Evolutionary conservation across 2,329 filamentous ascomycete genomes (phyloP).

Genomic region (Aurifilum marmelostoma): DNA sequence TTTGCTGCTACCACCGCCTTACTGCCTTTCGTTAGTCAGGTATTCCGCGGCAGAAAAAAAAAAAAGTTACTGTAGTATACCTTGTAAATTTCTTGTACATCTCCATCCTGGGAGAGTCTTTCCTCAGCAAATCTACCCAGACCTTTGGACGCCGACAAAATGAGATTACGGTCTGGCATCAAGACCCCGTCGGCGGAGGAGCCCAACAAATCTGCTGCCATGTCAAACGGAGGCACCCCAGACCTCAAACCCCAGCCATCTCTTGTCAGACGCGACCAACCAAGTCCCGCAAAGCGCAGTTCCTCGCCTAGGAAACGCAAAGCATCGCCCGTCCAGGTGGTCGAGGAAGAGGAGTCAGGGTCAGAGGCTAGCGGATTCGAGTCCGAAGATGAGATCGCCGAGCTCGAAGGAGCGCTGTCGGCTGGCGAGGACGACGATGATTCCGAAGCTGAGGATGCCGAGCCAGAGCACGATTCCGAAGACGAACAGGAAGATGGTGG

Average conservation of each 20-base stretch:
- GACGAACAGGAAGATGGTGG: constrained; percentile 49
- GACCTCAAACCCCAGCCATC: constrained; percentile 19
- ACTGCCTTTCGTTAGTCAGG: constrained; percentile 10
- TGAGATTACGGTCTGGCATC: constrained; percentile 29
- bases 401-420: constrained; percentile 60
- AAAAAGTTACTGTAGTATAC: constrained; percentile 1
- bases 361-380: constrained; percentile 47
- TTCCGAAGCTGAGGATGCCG: constrained; percentile 41
- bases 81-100: not conserved
- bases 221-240: constrained; percentile 1
- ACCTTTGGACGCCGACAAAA: constrained; percentile 19
- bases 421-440: constrained; percentile 57
- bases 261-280: constrained; percentile 13
- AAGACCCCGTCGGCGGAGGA: constrained; percentile 29
- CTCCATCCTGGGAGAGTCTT: not conserved
- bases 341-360: constrained; percentile 40
- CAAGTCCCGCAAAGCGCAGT: constrained; percentile 8
- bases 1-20: constrained; percentile 15
- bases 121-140: constrained; percentile 10
- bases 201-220: constrained; percentile 15
- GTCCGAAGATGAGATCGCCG: constrained; percentile 50
- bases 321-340: constrained; percentile 56
- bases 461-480: constrained; percentile 46
- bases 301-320: constrained; percentile 63
- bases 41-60: constrained; percentile 31